phyloP scores from a whole-genome alignment of 2,329 filamentous ascomycete genomes.

The Xylaria polymorpha region DNA sequence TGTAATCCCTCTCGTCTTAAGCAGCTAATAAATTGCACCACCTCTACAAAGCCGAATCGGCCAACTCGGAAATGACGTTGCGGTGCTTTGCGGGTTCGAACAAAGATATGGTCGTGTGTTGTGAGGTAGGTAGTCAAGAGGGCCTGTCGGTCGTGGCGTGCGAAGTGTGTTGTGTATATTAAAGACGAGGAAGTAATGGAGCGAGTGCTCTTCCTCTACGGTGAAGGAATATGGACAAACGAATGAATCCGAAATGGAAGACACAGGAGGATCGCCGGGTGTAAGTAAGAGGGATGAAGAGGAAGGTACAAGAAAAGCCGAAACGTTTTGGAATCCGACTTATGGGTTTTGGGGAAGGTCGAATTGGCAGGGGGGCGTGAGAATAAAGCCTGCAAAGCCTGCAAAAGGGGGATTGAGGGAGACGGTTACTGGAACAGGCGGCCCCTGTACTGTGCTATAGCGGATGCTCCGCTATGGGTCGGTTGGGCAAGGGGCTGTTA shows the following conservation, averaged over 20 bases:
- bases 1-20: not conserved
- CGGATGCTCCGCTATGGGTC: conserved; percentile 6
- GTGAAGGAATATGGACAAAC: conserved; percentile 52
- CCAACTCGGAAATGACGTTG: conserved; percentile 4
- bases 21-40: not conserved
- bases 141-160: conserved; percentile 32
- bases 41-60: conserved; percentile 4
- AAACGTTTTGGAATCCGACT: conserved; percentile 52
- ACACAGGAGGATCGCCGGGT: conserved; percentile 43
- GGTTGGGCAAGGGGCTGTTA: conserved; percentile 14
- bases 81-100: not conserved
- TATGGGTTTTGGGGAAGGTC: conserved; percentile 34
- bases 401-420: conserved; percentile 33
- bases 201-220: conserved; percentile 52
- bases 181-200: conserved; percentile 52
- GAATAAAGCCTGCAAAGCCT: conserved; percentile 26
- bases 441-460: conserved; percentile 22
- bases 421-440: conserved; percentile 5
- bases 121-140: not conserved
- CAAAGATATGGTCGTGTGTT: conserved; percentile 28
- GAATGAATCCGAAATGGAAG: conserved; percentile 54
- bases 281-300: conserved; percentile 41
- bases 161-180: conserved; percentile 43
- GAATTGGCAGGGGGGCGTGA: conserved; percentile 31
- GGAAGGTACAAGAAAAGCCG: conserved; percentile 52